A percentile compares a stretch with the other conserved stretches of the same genome.
Conservation (phyloP, 163 green algal genomes). For the Coccomyxa subellipsoidea region DNA sequence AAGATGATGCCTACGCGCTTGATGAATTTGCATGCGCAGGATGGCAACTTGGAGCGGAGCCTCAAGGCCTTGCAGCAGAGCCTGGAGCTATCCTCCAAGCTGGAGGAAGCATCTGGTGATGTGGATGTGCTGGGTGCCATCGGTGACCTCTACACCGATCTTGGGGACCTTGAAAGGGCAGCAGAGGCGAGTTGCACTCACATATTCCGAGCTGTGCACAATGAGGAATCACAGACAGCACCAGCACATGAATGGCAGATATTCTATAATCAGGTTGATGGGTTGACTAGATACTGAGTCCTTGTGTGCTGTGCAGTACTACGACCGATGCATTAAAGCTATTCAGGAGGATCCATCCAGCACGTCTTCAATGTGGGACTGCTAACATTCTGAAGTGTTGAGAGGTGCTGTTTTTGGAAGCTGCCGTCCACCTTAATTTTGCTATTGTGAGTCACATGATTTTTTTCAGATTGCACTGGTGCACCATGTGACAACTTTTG, state of each 20-base stretch:
- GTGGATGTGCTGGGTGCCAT: conserved; percentile 25
- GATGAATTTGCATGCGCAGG: background rate
- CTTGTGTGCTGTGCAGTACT: conserved; percentile 21
- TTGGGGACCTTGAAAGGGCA: conserved; percentile 26
- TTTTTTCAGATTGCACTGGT: background rate
- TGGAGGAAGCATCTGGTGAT: conserved; percentile 14
- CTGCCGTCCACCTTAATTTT: too few relatives aligned
- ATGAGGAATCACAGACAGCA: background rate
- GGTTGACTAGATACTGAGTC: too few relatives aligned
- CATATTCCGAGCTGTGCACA: background rate
- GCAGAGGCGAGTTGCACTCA: conserved; percentile 12
- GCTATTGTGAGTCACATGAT: too few relatives aligned
- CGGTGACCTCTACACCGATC: conserved; percentile 22
- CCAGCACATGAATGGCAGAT: background rate
- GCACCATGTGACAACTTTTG: background rate
- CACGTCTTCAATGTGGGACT: conserved; percentile 6
- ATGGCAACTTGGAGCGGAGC: conserved; percentile 9
- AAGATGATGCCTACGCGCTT: background rate
- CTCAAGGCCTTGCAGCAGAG: conserved; percentile 20
- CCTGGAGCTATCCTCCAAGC: conserved; percentile 12
- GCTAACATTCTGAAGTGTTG: background rate
- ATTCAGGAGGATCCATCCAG: conserved; percentile 12
- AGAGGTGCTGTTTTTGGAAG: background rate
- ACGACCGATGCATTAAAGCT: conserved; percentile 25
- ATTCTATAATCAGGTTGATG: too few relatives aligned